These are phyloP conservation scores for Arctium lappa DNA, from an alignment of 129 eudicot genomes.

Conservation along the genomic window DNA sequence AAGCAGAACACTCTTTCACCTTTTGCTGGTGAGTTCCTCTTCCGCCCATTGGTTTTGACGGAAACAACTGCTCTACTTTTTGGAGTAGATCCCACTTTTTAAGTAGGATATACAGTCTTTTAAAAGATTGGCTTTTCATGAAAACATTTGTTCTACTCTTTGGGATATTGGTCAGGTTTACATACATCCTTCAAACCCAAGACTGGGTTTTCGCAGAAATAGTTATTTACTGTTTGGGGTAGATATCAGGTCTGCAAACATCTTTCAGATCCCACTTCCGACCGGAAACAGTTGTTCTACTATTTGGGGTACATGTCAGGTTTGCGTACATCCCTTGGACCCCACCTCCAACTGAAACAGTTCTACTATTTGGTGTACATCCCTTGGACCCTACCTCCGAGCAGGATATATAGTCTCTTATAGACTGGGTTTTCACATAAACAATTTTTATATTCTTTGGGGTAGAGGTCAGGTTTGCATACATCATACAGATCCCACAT, in stretches of 20 bases:
- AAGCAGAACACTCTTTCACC: slow-evolving; percentile 97
- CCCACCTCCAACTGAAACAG: too few relatives aligned
- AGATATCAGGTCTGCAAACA: too few relatives aligned
- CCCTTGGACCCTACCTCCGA: background rate
- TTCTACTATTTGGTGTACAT: too few relatives aligned
- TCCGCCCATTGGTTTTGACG: background rate
- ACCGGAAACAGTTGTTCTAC: too few relatives aligned
- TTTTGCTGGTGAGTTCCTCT: slow-evolving; percentile 68
- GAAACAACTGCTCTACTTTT: background rate
- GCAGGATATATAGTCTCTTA: too few relatives aligned
- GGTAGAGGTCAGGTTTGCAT: too few relatives aligned
- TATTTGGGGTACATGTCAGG: too few relatives aligned
- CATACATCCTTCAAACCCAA: background rate
- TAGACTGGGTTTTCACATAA: too few relatives aligned
- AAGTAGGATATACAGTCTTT: background rate
- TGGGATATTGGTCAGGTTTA: background rate
- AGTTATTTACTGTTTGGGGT: background rate
- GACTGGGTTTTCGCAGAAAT: background rate
- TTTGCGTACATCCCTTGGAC: too few relatives aligned
- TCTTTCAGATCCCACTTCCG: too few relatives aligned
- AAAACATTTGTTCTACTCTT: background rate
- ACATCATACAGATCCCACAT: too few relatives aligned
- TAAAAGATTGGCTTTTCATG: background rate
- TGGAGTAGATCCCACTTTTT: background rate
- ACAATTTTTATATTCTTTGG: too few relatives aligned